A percentile compares a stretch with the other conserved stretches of the same genome.
Conservation (phyloP, 768 basidiomycete species). For the Russula sp. region DNA sequence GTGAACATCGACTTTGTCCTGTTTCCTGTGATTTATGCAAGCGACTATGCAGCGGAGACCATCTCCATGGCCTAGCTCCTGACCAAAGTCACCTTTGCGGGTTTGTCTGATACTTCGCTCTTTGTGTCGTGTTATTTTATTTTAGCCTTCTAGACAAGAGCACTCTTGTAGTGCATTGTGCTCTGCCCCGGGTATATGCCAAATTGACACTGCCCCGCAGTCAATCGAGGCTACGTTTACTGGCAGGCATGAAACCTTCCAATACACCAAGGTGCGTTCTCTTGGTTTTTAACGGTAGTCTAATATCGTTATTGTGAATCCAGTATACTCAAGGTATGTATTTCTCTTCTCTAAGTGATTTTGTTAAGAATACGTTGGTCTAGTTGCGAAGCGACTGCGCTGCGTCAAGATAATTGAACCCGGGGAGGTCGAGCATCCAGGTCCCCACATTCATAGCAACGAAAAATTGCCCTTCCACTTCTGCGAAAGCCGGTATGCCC, state of each 20-base stretch:
- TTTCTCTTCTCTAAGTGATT: no score
- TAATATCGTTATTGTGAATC: no score
- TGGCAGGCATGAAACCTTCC: conserved; percentile 51
- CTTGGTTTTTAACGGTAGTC: background rate
- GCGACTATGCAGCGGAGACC: conserved; percentile 41
- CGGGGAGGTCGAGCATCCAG: conserved; percentile 36
- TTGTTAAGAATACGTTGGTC: background rate
- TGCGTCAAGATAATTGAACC: conserved; percentile 43
- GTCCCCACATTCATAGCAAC: conserved; percentile 43
- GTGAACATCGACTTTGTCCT: conserved; percentile 49
- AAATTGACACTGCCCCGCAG: conserved; percentile 52
- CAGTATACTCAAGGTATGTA: conserved; percentile 50
- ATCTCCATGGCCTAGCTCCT: conserved; percentile 45
- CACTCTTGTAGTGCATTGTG: conserved; percentile 43
- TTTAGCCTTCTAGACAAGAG: conserved; percentile 35
- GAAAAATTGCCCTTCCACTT: conserved; percentile 44
- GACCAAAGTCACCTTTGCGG: conserved; percentile 49
- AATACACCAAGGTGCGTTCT: conserved; percentile 52
- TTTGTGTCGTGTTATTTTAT: background rate
- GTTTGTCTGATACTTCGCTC: conserved; percentile 27
- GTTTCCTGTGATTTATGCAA: conserved; percentile 48
- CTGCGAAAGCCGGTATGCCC: conserved; percentile 41
- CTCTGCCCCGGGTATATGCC: conserved; percentile 42
- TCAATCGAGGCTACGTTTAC: conserved; percentile 57
- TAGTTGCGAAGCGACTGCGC: conserved; percentile 44